These are phyloP conservation scores for Candida easanensis DNA, from an alignment of 805 yeast genomes.

Conservation along the genomic window DNA sequence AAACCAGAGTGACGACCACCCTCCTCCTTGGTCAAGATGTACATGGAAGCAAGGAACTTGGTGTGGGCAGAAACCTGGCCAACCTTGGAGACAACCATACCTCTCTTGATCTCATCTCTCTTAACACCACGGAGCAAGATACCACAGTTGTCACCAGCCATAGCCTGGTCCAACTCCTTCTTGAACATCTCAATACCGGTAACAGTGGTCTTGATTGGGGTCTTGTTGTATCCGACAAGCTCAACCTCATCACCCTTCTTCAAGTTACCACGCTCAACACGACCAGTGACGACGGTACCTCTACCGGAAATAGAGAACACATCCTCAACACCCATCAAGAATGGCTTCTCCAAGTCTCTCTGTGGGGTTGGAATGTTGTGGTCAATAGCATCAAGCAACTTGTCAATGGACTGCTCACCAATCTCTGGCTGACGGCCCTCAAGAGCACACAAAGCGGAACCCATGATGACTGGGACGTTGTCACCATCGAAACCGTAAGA, in stretches of 20 bases:
- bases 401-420: conserved; percentile 80
- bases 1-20: conserved; percentile 99
- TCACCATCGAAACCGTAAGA: conserved; percentile 98
- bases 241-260: conserved; percentile 99
- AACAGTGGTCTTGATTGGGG: conserved; percentile 88
- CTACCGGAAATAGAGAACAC: conserved; percentile 98
- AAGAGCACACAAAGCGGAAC: conserved; percentile 96
- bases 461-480: conserved; percentile 96
- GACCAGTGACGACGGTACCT: conserved; percentile 99
- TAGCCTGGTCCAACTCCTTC: conserved; percentile 95
- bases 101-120: conserved; percentile 95
- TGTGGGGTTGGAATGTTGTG: conserved; percentile 93
- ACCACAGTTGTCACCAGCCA: conserved; percentile 99
- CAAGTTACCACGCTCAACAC: conserved; percentile 97
- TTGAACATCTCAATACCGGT: conserved; percentile 99
- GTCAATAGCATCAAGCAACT: conserved; percentile 89
- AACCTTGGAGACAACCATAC: conserved; percentile 96
- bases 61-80: conserved; percentile 89
- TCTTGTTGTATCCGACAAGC: conserved; percentile 87
- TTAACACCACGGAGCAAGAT: conserved; percentile 95
- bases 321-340: conserved; percentile 96
- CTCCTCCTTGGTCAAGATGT: conserved; percentile 92
- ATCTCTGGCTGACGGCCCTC: conserved; percentile 87
- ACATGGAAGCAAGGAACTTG: conserved; percentile 90
- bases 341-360: conserved; percentile 95